Percentiles rank a stretch among this genome's conserved stretches.
phyloP scores from a whole-genome alignment of 164 flowering plant species.

The Akebia trifoliata region DNA sequence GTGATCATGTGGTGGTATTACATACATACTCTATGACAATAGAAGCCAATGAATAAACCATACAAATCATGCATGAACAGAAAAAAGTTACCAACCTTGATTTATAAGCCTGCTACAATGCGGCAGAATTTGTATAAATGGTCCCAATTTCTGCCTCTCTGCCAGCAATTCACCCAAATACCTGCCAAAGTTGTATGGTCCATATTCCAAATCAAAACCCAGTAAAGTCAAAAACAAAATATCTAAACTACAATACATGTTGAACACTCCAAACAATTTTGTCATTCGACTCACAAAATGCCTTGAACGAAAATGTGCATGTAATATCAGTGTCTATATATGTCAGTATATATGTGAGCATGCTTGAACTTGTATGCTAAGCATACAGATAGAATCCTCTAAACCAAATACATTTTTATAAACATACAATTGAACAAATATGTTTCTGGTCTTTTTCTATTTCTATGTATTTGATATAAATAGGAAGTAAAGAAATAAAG shows the following conservation, averaged over 20 bases:
- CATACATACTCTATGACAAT: no score
- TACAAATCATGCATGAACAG: background rate
- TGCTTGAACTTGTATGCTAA: no score
- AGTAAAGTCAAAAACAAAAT: background rate
- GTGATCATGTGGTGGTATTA: no score
- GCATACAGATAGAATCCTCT: no score
- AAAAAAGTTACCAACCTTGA: constrained; percentile 49
- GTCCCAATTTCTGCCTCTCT: constrained; percentile 72
- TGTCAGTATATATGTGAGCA: no score
- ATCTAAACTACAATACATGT: background rate
- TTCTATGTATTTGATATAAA: no score
- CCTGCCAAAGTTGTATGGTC: constrained; percentile 32
- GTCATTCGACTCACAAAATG: background rate
- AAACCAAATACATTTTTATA: no score
- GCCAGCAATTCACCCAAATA: constrained; percentile 67
- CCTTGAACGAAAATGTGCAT: no score
- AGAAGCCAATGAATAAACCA: background rate
- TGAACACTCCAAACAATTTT: background rate
- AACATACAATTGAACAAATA: no score
- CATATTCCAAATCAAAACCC: constrained; percentile 11
- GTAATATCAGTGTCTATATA: no score
- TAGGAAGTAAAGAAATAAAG: no score
- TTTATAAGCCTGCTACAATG: constrained; percentile 56
- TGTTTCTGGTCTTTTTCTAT: no score
- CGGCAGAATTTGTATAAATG: constrained; percentile 69